phyloP scores from a whole-genome alignment of 495 filamentous ascomycete genomes.

The Neurospora pannonica region DNA sequence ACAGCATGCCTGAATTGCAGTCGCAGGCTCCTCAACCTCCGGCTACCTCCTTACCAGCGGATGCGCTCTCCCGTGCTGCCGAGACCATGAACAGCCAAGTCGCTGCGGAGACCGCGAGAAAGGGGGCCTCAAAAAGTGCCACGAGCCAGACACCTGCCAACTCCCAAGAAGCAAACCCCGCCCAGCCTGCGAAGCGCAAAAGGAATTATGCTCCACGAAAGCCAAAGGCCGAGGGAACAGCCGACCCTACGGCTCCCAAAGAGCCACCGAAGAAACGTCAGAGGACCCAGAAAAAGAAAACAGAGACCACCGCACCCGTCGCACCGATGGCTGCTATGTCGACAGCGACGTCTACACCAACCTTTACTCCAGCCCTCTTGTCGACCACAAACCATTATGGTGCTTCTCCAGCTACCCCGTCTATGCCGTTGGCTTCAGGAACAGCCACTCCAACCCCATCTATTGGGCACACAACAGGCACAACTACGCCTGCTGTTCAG shows the following conservation, averaged over 20 bases:
- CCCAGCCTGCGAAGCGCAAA: background rate
- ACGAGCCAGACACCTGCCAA: background rate
- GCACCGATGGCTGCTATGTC: background rate
- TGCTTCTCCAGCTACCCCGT: background rate
- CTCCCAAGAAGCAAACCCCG: background rate
- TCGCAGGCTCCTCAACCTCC: background rate
- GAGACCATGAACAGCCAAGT: background rate
- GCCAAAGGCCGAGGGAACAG: background rate
- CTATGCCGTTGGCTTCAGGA: background rate
- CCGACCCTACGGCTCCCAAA: background rate
- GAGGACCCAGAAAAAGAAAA: background rate
- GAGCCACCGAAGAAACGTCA: background rate
- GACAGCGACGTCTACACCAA: background rate
- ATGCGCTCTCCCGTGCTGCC: background rate
- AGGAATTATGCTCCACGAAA: background rate
- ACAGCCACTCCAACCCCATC: background rate
- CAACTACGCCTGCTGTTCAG: background rate
- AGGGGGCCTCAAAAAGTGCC: background rate
- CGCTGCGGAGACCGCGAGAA: background rate
- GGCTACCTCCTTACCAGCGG: background rate
- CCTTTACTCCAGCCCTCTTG: background rate
- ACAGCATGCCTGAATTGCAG: background rate
- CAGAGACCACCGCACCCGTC: background rate
- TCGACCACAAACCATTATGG: background rate
- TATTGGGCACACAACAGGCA: background rate